Base-by-base conservation (phyloP, 192 early-diverging fungal species). In the Podila verticillata region DNA sequence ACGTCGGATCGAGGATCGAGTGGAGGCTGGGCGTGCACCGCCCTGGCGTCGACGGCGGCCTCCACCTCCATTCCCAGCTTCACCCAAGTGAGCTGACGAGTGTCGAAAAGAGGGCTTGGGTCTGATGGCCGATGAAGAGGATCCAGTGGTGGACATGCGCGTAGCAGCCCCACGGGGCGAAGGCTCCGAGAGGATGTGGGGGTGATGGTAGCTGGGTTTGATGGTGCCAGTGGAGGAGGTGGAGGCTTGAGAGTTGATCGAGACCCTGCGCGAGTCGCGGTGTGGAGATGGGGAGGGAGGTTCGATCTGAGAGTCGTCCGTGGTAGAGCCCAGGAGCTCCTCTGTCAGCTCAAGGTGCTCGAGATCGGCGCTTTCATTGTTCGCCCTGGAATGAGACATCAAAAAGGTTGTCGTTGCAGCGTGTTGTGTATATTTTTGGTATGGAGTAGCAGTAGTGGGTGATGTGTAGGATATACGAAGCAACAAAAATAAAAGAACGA, bases 301-400 rank as follows among this genome's bases (percentile, higher is more conserved):
- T 5, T 60, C 68, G 22, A 66, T 28, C 12, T 44, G 74, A 7
- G 29, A 19, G 34, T 70, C 61, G n/a, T 57, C 61, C 31, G 57
- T 22, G 6, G 51, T 47, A 30, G 32, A 17, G 10, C 63, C 56
- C 47, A 47, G 29, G 48, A 72, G 30, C 20, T 72, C 70, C 57
- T 80, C 77, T 2, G 62, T 70, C 13, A 80, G 61, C 34, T 80
- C 77, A 20, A 80, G 65, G 47, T 72, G 77, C 57, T 80, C 77
- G 51, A 80, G 70, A 64, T 80, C 77, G 15, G 70, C 77, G 39
- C 77, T 80, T 2, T 80, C 32, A 61, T 80, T 80, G 61, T 72
- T 72, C 8, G 56, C 77, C 57, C 77, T 80, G 44, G 77, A 80
- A 54, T 80, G 77, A 48, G 77, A 80, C 77, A 80, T 80, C 24